Conservation (phyloP, 2,329 filamentous ascomycete species). For the Claviceps spartinae region DNA sequence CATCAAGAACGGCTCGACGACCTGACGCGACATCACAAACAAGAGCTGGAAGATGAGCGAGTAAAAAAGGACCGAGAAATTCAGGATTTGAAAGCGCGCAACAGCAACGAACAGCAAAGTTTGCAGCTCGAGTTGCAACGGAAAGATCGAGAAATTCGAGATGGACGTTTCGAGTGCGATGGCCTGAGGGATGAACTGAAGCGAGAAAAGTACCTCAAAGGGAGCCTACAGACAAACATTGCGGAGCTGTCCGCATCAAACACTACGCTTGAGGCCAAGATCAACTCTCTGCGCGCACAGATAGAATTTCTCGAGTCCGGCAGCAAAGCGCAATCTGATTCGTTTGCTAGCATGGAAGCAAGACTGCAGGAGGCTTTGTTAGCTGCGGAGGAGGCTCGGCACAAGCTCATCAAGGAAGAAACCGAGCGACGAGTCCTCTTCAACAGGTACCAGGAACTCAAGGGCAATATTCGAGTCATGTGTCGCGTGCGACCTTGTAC, state of each 20-base stretch:
- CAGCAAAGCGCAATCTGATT: slow-evolving; percentile 75
- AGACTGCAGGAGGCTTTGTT: slow-evolving; percentile 65
- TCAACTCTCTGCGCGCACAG: slow-evolving; percentile 63
- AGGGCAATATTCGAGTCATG: slow-evolving; percentile 97
- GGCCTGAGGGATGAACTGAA: slow-evolving; percentile 36
- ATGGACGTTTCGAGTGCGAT: slow-evolving; percentile 30
- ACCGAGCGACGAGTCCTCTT: slow-evolving; percentile 81
- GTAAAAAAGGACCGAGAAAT: slow-evolving; percentile 46
- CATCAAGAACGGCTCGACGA: slow-evolving; percentile 57
- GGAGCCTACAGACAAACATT: slow-evolving; percentile 36
- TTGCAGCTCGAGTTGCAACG: slow-evolving; percentile 32
- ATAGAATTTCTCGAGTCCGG: slow-evolving; percentile 85
- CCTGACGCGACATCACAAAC: slow-evolving; percentile 47
- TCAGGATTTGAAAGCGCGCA: slow-evolving; percentile 44
- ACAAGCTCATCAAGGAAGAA: slow-evolving; percentile 83
- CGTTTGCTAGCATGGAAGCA: slow-evolving; percentile 69
- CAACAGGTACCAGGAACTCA: slow-evolving; percentile 95
- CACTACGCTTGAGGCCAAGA: slow-evolving; percentile 57
- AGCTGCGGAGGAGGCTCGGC: slow-evolving; percentile 54
- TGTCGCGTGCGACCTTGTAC: slow-evolving; percentile 77
- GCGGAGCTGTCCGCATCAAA: slow-evolving; percentile 47
- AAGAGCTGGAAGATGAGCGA: slow-evolving; percentile 53
- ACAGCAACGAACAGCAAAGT: slow-evolving; percentile 38
- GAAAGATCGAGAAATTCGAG: slow-evolving; percentile 42
- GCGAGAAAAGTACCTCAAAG: slow-evolving; percentile 51